Percentiles rank a stretch among this genome's conserved stretches.
These are phyloP conservation scores for Rhodosorus marinus DNA, from an alignment of 23 red algal species.

Conservation along the genomic window DNA sequence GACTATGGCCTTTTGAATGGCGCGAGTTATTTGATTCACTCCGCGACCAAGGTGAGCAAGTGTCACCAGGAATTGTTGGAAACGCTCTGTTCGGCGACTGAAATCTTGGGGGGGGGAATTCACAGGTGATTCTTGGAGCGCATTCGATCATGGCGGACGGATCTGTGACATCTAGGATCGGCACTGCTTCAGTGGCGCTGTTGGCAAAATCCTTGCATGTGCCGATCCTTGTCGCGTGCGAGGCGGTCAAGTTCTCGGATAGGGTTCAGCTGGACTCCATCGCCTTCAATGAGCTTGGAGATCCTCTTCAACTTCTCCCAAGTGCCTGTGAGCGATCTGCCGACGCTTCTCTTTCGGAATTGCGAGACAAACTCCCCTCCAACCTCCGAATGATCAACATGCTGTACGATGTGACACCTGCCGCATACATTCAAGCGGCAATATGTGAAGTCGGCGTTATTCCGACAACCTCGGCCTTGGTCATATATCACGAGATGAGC, in stretches of 20 bases:
- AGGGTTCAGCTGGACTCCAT: slow-evolving; percentile 14
- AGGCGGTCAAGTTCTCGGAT: slow-evolving; percentile 30
- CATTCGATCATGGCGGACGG: slow-evolving; percentile 15
- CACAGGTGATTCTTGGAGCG: slow-evolving; percentile 17
- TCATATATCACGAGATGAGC: too few species aligned
- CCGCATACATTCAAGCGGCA: slow-evolving; percentile 13
- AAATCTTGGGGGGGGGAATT: too few species aligned
- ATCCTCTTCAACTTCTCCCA: slow-evolving; percentile 7
- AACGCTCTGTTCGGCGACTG: too few species aligned
- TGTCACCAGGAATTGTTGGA: too few species aligned
- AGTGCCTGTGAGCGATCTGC: not conserved
- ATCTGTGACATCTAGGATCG: slow-evolving; percentile 9
- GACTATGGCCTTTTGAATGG: slow-evolving; percentile 11
- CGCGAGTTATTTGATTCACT: slow-evolving; percentile 2
- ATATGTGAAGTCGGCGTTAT: slow-evolving; percentile 29
- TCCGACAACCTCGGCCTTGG: slow-evolving; percentile 7
- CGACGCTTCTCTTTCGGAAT: not conserved
- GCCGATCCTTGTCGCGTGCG: slow-evolving; percentile 10
- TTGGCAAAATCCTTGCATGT: slow-evolving; percentile 18
- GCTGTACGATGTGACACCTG: slow-evolving; percentile 18
- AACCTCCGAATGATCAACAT: slow-evolving; percentile 17
- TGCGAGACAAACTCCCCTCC: not conserved
- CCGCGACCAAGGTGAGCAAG: slow-evolving; percentile 8
- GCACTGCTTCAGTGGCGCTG: slow-evolving; percentile 13
- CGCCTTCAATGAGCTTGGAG: slow-evolving; percentile 19